These are phyloP conservation scores for Ceratobasidium sp. DNA, from an alignment of 1,284 basidiomycete genomes.

Conservation along the genomic window DNA sequence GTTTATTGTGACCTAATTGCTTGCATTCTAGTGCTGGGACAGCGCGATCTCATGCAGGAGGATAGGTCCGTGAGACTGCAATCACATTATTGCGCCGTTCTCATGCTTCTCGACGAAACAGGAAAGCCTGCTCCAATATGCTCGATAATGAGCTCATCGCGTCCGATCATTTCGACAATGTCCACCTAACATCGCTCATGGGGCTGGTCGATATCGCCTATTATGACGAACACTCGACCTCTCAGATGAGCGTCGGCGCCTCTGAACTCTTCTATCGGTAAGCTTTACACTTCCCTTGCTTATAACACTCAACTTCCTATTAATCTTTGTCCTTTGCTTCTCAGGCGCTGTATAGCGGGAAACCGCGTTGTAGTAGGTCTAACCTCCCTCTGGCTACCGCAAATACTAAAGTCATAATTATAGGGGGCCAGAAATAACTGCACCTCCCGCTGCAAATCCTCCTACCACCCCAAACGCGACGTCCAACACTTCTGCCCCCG, in stretches of 20 bases:
- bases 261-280: constrained; percentile 22
- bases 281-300: not conserved
- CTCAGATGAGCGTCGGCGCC: constrained; percentile 1
- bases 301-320: not conserved
- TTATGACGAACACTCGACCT: constrained; percentile 12
- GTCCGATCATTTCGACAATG: constrained; percentile 24
- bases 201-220: not conserved
- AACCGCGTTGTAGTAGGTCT: constrained; percentile 22
- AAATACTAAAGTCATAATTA: not conserved
- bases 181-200: constrained; percentile 30
- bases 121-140: constrained; percentile 27
- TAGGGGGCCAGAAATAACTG: constrained; percentile 17
- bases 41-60: not conserved
- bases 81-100: not conserved
- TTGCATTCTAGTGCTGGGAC: constrained; percentile 1
- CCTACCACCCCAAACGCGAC: constrained; percentile 22
- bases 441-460: constrained; percentile 1
- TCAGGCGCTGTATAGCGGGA: constrained; percentile 10
- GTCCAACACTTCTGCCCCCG: constrained; percentile 36
- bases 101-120: not conserved
- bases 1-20: not conserved
- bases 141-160: constrained; percentile 21
- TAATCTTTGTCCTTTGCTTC: not conserved
- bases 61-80: constrained; percentile 10
- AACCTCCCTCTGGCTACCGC: not conserved